These are phyloP conservation scores for Aspergillus quadricinctus DNA, from an alignment of 2,329 filamentous ascomycete species.

Conservation along the genomic window DNA sequence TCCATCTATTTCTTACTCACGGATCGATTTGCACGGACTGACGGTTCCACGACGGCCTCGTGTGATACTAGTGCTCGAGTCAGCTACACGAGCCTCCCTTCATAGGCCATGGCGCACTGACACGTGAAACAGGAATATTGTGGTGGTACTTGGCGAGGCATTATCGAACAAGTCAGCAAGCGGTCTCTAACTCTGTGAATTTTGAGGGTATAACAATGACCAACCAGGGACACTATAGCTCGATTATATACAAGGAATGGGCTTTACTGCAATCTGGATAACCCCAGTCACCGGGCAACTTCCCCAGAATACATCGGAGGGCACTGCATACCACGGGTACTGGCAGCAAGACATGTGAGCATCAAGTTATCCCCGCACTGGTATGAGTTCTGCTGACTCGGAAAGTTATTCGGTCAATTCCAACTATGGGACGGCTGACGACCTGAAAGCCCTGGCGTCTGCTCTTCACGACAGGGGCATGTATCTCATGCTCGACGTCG, in stretches of 20 bases:
- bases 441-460: slow-evolving; percentile 54
- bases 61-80: slow-evolving; percentile 26
- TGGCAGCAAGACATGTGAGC: slow-evolving; percentile 46
- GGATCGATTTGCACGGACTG: slow-evolving; percentile 42
- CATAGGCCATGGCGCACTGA: background rate
- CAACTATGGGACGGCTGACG: slow-evolving; percentile 55
- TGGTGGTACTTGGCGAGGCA: slow-evolving; percentile 47
- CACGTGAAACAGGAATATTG: slow-evolving; percentile 36
- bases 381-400: background rate
- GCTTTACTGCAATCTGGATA: slow-evolving; percentile 49
- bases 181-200: too few species aligned
- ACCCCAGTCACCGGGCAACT: slow-evolving; percentile 43
- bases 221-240: slow-evolving; percentile 25
- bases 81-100: background rate
- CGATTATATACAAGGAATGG: slow-evolving; percentile 48
- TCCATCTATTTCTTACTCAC: slow-evolving; percentile 46
- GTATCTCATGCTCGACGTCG: slow-evolving; percentile 60
- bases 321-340: slow-evolving; percentile 47
- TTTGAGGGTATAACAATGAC: background rate
- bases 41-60: slow-evolving; percentile 32
- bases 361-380: background rate
- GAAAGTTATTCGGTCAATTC: slow-evolving; percentile 49
- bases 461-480: slow-evolving; percentile 54
- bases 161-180: slow-evolving; percentile 34
- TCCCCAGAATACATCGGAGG: slow-evolving; percentile 31